Percentiles rank a stretch among this genome's conserved stretches.
Evolutionary conservation across 306 rosid genomes (phyloP).

Genomic region (Acacia acuminata): DNA sequence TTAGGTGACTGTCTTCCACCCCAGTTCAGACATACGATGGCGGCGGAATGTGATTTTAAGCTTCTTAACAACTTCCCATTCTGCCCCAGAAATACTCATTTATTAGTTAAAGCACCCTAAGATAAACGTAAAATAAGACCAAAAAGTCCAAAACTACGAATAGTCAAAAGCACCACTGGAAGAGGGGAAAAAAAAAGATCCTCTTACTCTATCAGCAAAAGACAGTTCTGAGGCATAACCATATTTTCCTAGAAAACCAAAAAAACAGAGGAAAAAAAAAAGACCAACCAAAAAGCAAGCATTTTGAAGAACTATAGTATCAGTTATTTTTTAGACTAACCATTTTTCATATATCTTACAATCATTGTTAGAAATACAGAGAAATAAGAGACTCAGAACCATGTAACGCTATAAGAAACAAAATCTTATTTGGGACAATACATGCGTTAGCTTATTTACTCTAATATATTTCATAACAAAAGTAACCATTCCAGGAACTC

Average conservation of each 20-base stretch:
- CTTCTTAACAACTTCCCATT: constrained; percentile 85
- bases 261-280: constrained; percentile 22
- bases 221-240: constrained; percentile 18
- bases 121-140: no score
- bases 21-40: constrained; percentile 87
- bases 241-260: constrained; percentile 18
- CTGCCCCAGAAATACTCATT: constrained; percentile 46
- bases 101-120: constrained; percentile 26
- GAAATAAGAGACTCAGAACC: constrained; percentile 24
- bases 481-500: constrained; percentile 6
- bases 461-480: constrained; percentile 5
- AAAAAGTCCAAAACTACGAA: no score
- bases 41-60: constrained; percentile 72
- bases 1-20: constrained; percentile 72
- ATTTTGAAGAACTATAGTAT: constrained; percentile 15
- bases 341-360: constrained; percentile 20
- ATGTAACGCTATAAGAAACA: neutral
- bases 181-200: no score
- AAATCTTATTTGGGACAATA: constrained; percentile 11
- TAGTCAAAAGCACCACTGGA: no score
- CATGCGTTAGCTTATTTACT: constrained; percentile 11
- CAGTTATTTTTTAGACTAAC: constrained; percentile 21
- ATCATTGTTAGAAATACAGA: neutral
- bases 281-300: no score
- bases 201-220: constrained; percentile 14